These are phyloP conservation scores for Clavispora carvajalis DNA, from an alignment of 805 yeast genomes.

Conservation along the genomic window DNA sequence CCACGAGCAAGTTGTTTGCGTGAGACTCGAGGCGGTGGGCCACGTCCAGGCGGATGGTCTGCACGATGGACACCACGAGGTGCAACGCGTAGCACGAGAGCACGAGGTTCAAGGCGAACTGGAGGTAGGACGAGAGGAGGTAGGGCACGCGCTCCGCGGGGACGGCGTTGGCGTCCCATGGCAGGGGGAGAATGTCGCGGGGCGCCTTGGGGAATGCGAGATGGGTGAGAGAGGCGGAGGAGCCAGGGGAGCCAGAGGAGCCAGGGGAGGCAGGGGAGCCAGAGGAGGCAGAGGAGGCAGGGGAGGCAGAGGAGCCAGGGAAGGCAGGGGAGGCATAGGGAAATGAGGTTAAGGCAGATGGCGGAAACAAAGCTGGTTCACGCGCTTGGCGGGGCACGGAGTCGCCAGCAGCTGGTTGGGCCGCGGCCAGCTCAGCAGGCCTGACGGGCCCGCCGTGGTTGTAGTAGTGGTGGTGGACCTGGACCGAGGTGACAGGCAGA, in stretches of 20 bases:
- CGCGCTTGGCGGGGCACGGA: no score
- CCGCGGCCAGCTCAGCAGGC: no score
- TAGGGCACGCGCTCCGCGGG: slow-evolving; percentile 55
- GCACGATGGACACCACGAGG: slow-evolving; percentile 38
- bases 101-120: slow-evolving; percentile 45
- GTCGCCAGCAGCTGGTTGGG: no score
- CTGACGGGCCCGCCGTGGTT: no score
- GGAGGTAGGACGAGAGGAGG: slow-evolving; percentile 56
- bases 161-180: slow-evolving; percentile 50
- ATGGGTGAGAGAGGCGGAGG: no score
- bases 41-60: slow-evolving; percentile 52
- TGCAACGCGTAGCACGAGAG: slow-evolving; percentile 43
- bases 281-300: no score
- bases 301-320: no score
- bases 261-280: neutral
- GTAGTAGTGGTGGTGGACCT: slow-evolving; percentile 46
- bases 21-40: slow-evolving; percentile 44
- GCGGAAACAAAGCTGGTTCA: no score
- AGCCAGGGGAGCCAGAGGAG: neutral
- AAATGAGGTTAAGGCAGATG: no score
- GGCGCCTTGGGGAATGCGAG: neutral
- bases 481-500: slow-evolving; percentile 12
- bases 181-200: slow-evolving; percentile 40
- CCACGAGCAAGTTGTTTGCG: slow-evolving; percentile 40
- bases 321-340: no score